These are phyloP conservation scores for Bryoglossum gracile DNA, from an alignment of 495 filamentous ascomycete genomes.

Conservation along the genomic window DNA sequence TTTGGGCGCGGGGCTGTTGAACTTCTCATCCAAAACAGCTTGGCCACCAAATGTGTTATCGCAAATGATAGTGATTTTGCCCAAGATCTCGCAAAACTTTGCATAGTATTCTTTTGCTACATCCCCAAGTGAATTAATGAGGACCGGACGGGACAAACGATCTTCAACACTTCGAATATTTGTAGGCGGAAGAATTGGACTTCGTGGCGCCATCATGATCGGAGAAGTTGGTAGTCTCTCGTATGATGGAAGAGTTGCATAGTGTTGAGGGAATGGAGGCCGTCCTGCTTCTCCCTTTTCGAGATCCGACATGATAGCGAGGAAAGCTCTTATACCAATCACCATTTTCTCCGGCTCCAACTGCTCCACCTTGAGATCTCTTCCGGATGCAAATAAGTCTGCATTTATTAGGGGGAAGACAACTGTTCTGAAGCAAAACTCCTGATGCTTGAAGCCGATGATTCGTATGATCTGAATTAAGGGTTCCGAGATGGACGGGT, in stretches of 20 bases:
- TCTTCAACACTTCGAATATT: slow-evolving; percentile 40
- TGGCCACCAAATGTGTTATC: slow-evolving; percentile 96
- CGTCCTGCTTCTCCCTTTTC: slow-evolving; percentile 73
- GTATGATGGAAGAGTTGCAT: slow-evolving; percentile 32
- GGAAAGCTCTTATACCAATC: slow-evolving; percentile 87
- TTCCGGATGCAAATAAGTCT: slow-evolving; percentile 71
- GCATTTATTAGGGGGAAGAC: slow-evolving; percentile 94
- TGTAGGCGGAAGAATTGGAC: slow-evolving; percentile 23
- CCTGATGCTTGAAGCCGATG: slow-evolving; percentile 89
- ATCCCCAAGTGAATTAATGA: slow-evolving; percentile 63
- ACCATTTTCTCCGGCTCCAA: slow-evolving; percentile 95
- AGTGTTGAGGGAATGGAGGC: slow-evolving; percentile 72
- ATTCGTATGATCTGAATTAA: slow-evolving; percentile 89
- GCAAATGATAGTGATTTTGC: slow-evolving; percentile 91
- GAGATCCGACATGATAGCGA: slow-evolving; percentile 88
- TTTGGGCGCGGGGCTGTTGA: slow-evolving; percentile 75
- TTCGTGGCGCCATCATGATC: slow-evolving; percentile 38
- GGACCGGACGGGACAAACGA: slow-evolving; percentile 65
- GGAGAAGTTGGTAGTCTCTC: slow-evolving; percentile 47
- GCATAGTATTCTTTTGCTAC: slow-evolving; percentile 75
- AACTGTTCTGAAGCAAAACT: slow-evolving; percentile 83
- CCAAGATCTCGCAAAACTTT: slow-evolving; percentile 88
- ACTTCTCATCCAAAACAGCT: slow-evolving; percentile 90
- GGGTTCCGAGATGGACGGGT: slow-evolving; percentile 76
- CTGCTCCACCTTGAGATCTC: slow-evolving; percentile 80